Evolutionary conservation across 139 green algal genomes (phyloP).

Genomic region (Pedinophyceae sp.): DNA sequence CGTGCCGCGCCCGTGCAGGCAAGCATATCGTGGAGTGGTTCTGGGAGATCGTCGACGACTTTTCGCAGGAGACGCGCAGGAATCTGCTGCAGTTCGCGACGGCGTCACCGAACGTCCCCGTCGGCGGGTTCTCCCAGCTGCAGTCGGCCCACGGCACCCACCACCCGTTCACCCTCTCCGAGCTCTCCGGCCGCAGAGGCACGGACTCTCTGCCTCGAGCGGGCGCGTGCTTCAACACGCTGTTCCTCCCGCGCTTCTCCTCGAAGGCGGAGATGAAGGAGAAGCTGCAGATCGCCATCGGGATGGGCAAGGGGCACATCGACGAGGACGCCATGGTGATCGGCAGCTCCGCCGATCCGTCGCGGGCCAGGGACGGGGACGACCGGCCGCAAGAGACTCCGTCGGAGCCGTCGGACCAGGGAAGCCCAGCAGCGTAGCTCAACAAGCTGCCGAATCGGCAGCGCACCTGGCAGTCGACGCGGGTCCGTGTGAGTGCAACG

Average conservation of each 20-base stretch:
- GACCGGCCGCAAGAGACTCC: no score
- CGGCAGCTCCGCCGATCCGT: no score
- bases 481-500: no score
- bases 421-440: no score
- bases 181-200: constrained; percentile 6
- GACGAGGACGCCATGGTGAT: background rate
- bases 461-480: no score
- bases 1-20: no score
- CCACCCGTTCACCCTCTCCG: constrained; percentile 17
- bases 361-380: no score
- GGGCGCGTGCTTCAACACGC: constrained; percentile 23
- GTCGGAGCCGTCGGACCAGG: no score
- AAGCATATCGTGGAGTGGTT: constrained; percentile 13
- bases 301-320: background rate
- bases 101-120: constrained; percentile 10
- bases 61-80: background rate
- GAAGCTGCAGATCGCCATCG: constrained; percentile 9
- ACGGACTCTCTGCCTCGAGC: constrained; percentile 16
- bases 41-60: constrained; percentile 6
- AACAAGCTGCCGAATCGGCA: no score
- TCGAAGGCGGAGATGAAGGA: constrained; percentile 8
- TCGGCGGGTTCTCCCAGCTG: constrained; percentile 20
- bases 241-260: constrained; percentile 19
- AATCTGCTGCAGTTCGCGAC: constrained; percentile 20
- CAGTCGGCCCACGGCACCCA: constrained; percentile 15